A percentile compares a stretch with the other conserved stretches of the same genome.
These are phyloP conservation scores for Gossypium trilobum DNA, from an alignment of 441 rosid species.

Conservation along the genomic window DNA sequence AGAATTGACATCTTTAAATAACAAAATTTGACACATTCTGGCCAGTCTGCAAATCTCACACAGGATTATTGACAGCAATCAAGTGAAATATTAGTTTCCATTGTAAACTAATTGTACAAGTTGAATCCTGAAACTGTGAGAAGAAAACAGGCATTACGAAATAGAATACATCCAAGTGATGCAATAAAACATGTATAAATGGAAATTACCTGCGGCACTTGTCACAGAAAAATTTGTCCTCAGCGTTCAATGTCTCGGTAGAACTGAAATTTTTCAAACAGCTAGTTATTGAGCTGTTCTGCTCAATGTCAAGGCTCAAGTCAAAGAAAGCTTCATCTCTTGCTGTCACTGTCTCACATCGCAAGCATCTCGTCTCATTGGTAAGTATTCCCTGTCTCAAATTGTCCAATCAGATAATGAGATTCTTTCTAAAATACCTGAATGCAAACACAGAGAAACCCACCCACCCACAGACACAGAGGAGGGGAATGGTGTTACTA, in stretches of 20 bases:
- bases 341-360: conserved; percentile 88
- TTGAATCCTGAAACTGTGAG: neutral
- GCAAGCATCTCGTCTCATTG: conserved; percentile 84
- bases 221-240: conserved; percentile 93
- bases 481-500: neutral
- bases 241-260: conserved; percentile 87
- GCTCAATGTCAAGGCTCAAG: conserved; percentile 91
- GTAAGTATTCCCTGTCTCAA: conserved; percentile 77
- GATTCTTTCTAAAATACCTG: conserved; percentile 2
- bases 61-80: neutral
- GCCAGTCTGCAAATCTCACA: neutral
- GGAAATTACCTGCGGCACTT: conserved; percentile 80
- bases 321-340: conserved; percentile 89
- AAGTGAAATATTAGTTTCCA: neutral
- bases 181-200: neutral
- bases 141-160: neutral
- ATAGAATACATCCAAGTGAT: neutral
- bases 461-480: neutral
- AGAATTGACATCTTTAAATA: neutral
- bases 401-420: conserved; percentile 19
- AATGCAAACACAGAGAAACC: neutral
- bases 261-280: conserved; percentile 93
- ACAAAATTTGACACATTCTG: neutral
- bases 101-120: neutral
- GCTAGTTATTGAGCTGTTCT: conserved; percentile 91